These are phyloP conservation scores for Planoprotostelium fungivorum DNA, from an alignment of 78 protist genomes.

Conservation along the genomic window DNA sequence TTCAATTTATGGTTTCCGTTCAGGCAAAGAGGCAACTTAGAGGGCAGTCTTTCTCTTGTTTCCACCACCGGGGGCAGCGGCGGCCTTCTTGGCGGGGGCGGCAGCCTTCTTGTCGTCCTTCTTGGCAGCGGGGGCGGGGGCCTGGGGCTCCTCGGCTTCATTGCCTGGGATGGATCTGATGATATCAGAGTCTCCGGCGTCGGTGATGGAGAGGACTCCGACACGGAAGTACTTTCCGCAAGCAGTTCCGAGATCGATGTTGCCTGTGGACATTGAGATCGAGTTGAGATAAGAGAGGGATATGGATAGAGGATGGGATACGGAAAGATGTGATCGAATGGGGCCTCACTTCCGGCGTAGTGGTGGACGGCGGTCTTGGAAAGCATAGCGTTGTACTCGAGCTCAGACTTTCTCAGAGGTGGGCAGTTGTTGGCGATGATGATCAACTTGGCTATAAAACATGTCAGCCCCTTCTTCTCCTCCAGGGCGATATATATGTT, in stretches of 20 bases:
- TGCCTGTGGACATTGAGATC: conserved; percentile 51
- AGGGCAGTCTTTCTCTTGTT: no score
- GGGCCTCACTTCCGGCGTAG: conserved; percentile 81
- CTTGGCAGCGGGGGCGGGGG: not conserved
- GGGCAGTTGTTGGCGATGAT: conserved; percentile 98
- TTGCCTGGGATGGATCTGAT: conserved; percentile 32
- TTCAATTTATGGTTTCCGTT: no score
- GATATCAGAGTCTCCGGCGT: conserved; percentile 98
- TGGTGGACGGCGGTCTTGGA: conserved; percentile 94
- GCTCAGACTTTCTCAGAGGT: conserved; percentile 94
- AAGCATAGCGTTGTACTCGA: conserved; percentile 99
- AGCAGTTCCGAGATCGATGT: conserved; percentile 98
- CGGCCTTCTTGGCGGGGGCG: no score
- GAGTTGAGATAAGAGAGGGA: not conserved
- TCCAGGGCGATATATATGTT: not conserved
- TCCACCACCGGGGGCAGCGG: no score
- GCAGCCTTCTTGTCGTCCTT: not conserved
- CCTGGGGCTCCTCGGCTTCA: not conserved
- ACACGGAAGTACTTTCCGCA: conserved; percentile 97
- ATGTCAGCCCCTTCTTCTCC: not conserved
- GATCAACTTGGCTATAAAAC: conserved; percentile 88
- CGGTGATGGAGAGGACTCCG: conserved; percentile 85
- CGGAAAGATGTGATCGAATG: not conserved
- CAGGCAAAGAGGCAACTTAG: no score
- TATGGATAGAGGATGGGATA: not conserved